phyloP scores from a whole-genome alignment of 352 stramenopile genomes.

The Globisporangium emineosum region DNA sequence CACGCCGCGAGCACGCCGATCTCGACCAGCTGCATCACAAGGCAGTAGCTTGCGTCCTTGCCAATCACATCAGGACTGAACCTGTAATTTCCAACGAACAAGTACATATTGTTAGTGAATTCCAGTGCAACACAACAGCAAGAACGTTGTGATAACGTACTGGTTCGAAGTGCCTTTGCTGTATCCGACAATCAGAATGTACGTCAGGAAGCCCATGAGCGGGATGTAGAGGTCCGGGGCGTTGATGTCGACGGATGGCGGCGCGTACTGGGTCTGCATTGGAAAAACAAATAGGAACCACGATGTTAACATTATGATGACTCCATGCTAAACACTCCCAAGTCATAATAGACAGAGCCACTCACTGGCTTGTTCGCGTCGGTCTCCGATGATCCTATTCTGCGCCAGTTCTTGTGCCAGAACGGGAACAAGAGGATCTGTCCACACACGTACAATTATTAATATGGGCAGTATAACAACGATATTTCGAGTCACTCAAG shows the following conservation, averaged over 20 bases:
- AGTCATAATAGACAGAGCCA: neutral
- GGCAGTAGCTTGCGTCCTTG: constrained; percentile 90
- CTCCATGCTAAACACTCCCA: neutral
- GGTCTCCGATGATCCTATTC: constrained; percentile 57
- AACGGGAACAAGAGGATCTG: constrained; percentile 87
- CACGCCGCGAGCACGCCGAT: constrained; percentile 93
- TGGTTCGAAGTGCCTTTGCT: constrained; percentile 92
- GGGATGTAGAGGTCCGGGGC: constrained; percentile 99
- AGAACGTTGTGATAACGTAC: constrained; percentile 36
- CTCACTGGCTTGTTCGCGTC: constrained; percentile 61
- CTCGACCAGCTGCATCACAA: constrained; percentile 89
- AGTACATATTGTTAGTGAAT: neutral
- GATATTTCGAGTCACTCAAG: neutral
- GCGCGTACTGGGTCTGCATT: constrained; percentile 74
- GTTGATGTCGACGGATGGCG: constrained; percentile 95
- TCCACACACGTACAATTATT: constrained; percentile 2
- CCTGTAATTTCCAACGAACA: constrained; percentile 28
- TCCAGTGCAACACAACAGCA: neutral
- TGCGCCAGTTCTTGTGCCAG: constrained; percentile 84
- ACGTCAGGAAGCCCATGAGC: constrained; percentile 98
- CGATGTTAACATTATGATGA: too few relatives aligned
- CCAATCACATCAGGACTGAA: constrained; percentile 97
- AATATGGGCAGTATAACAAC: neutral
- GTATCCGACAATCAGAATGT: constrained; percentile 97
- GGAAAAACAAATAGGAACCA: constrained; percentile 3